Base-by-base conservation (phyloP, 495 filamentous ascomycete genomes). In the Hypoxylon perforatum region DNA sequence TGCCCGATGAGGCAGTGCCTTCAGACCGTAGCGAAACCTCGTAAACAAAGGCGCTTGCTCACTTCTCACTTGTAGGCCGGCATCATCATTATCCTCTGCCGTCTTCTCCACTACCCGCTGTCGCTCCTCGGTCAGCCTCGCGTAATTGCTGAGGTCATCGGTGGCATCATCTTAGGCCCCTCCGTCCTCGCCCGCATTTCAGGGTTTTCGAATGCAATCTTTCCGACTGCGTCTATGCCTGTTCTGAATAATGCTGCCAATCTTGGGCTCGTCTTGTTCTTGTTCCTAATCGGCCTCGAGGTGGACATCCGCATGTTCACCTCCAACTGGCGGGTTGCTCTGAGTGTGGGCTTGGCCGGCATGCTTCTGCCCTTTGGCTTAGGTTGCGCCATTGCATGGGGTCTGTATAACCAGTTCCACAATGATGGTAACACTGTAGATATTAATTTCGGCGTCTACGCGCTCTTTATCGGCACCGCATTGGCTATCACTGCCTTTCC, bases 401-500 rank as follows among this genome's bases (percentile, higher is more conserved):
- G 95, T 10, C 78, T 99, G 11, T 97, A 93, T 67, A 73, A 95
- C 56, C 73, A 93, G 46, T 97, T 97, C 69, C 82, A 81, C 22
- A 68, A 85, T 61, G 92, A 95, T 23, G 67, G 81, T 0, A 86
- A 81, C 14, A 85, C 83, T 0, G 83, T 86, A 4, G 81, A 81
- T 1, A 90, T 97, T 45, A 76, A 76, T 33, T 97, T 97, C 70
- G 91, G 91, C 8, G 87, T 91, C 14, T 99, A 91, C 72, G 87
- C 93, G 72, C 86, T 99, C 23, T 99, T 99, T 75, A 91, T 99
- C 67, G 95, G 93, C 72, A 92, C 96, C 41, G 95, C 95, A 2
- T 89, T 99, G 80, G 89, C 92, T 9, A 99, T 99, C 73, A 99
- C 95, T 4, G 95, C 94, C 28, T 99, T 99, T 71, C 94, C 94